phyloP scores from a whole-genome alignment of 169 alveolate genomes.

The Besnoitia besnoiti region DNA sequence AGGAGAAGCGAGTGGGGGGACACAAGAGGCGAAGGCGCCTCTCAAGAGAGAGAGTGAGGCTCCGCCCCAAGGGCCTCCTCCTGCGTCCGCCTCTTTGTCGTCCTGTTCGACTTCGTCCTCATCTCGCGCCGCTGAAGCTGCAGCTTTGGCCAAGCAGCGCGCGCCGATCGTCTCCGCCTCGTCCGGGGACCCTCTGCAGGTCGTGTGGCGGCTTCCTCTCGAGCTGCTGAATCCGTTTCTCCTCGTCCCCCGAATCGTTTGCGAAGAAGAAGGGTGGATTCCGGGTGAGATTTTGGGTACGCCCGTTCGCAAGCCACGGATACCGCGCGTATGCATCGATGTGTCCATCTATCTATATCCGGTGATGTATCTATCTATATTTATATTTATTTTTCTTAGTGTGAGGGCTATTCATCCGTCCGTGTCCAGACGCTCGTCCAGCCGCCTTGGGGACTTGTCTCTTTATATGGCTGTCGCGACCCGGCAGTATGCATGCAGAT shows the following conservation, averaged over 20 bases:
- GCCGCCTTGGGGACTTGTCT: too few relatives aligned
- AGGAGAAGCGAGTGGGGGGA: conserved; percentile 3
- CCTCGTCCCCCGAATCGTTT: not conserved
- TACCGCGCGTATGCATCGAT: not conserved
- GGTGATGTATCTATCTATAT: not conserved
- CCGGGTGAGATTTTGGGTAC: not conserved
- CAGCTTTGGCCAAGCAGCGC: not conserved
- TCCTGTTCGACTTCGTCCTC: not conserved
- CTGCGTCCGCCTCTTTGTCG: not conserved
- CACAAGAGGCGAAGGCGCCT: not conserved
- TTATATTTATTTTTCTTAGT: not conserved
- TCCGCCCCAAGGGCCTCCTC: not conserved
- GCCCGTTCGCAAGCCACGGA: not conserved
- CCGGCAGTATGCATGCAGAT: too few relatives aligned
- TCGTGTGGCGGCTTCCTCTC: conserved; percentile 28
- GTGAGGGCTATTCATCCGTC: too few relatives aligned
- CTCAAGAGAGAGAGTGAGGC: not conserved
- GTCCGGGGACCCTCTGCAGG: not conserved
- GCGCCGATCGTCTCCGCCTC: not conserved
- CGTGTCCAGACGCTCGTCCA: too few relatives aligned
- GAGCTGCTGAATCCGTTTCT: conserved; percentile 13
- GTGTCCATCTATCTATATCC: not conserved
- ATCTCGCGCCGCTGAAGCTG: not conserved
- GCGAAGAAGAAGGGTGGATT: conserved; percentile 26
- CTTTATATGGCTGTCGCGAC: too few relatives aligned